phyloP scores from a whole-genome alignment of 495 filamentous ascomycete genomes.

The Aspergillus campestris region DNA sequence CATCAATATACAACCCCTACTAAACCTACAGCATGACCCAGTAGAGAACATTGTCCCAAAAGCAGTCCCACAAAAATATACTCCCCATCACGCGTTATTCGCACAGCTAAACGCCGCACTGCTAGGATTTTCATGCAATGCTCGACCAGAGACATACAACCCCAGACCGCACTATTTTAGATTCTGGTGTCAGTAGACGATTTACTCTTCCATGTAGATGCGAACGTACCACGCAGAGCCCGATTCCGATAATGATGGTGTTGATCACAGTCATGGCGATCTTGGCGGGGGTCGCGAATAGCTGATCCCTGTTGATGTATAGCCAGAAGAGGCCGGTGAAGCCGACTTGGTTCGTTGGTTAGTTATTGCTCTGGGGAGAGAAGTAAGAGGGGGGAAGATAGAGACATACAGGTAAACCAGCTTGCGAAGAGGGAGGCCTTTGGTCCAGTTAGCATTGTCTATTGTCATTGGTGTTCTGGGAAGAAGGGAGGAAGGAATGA shows the following conservation, averaged over 20 bases:
- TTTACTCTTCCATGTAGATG: conserved; percentile 1
- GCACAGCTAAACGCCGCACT: conserved; percentile 27
- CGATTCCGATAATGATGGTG: conserved; percentile 43
- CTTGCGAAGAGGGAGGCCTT: conserved; percentile 26
- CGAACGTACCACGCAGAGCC: conserved; percentile 22
- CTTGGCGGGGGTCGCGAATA: conserved; percentile 35
- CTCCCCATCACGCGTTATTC: conserved; percentile 14
- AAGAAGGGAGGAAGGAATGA: background rate
- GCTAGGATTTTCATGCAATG: conserved; percentile 25
- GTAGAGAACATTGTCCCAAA: too few species aligned
- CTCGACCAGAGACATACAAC: conserved; percentile 28
- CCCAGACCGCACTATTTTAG: conserved; percentile 26
- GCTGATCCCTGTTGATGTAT: conserved; percentile 44
- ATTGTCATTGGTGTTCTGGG: background rate
- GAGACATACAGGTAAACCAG: conserved; percentile 31
- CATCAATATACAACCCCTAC: too few species aligned
- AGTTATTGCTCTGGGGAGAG: background rate
- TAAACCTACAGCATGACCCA: too few species aligned
- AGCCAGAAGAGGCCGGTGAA: conserved; percentile 33
- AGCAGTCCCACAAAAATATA: background rate
- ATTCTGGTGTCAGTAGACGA: background rate
- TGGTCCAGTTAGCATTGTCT: conserved; percentile 3
- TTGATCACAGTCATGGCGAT: conserved; percentile 39
- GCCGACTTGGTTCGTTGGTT: conserved; percentile 18
- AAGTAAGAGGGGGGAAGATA: background rate